Percentiles rank a stretch among this genome's conserved stretches.
Conservation (phyloP, 345 rosid genomes). For the Noccaea caerulescens region DNA sequence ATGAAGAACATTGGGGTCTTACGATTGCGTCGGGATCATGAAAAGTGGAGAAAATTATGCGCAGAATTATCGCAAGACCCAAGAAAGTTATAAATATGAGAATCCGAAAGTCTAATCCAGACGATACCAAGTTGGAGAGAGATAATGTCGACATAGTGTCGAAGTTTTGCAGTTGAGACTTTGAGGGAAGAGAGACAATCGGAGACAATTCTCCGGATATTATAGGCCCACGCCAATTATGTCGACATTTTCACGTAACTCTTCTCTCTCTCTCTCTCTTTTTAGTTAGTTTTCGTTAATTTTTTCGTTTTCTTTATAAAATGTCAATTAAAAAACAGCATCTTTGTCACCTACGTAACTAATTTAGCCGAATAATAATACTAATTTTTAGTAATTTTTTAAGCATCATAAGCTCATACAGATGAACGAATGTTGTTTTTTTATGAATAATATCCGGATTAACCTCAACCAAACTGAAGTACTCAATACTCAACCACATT, state of each 20-base stretch:
- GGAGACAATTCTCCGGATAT: background rate
- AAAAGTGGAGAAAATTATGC: background rate
- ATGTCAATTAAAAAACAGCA: background rate
- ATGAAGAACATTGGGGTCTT: constrained; percentile 36
- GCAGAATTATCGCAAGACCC: constrained; percentile 1
- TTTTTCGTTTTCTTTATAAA: background rate
- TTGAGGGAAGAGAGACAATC: background rate
- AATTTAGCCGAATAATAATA: too few relatives aligned
- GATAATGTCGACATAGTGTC: constrained; percentile 41
- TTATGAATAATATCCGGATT: too few relatives aligned
- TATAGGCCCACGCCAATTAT: constrained; percentile 38
- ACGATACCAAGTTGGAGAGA: constrained; percentile 30
- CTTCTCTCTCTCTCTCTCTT: too few relatives aligned
- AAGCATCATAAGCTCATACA: too few relatives aligned
- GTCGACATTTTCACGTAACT: constrained; percentile 41
- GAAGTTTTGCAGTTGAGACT: constrained; percentile 29
- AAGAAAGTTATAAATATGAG: background rate
- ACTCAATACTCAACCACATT: too few relatives aligned
- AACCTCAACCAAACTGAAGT: too few relatives aligned
- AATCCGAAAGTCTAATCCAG: background rate
- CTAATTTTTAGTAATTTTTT: too few relatives aligned
- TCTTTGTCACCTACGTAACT: too few relatives aligned
- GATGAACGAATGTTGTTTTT: too few relatives aligned
- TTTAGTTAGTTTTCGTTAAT: too few relatives aligned
- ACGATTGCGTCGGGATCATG: constrained; percentile 37